phyloP scores from a whole-genome alignment of 352 stramenopile species.

The Globisporangium barbulae region DNA sequence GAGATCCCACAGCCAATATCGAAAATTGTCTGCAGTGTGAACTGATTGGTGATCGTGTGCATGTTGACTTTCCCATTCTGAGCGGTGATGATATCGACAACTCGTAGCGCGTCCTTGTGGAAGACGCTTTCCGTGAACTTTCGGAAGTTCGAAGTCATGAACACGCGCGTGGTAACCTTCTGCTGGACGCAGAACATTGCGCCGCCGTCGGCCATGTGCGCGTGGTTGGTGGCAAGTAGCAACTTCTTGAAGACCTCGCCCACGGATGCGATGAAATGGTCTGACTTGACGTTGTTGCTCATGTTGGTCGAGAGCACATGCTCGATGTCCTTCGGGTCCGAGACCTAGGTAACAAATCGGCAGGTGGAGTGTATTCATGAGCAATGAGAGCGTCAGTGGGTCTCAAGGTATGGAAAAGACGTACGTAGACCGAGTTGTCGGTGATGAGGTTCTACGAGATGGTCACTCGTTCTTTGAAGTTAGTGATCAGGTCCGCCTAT shows the following conservation, averaged over 20 bases:
- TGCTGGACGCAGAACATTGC: constrained; percentile 62
- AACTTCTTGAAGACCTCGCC: constrained; percentile 59
- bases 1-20: constrained; percentile 50
- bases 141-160: constrained; percentile 65
- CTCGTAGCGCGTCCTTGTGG: constrained; percentile 30
- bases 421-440: not conserved
- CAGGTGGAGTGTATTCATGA: too few species aligned
- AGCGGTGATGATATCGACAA: constrained; percentile 17
- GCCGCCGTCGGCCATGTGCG: constrained; percentile 44
- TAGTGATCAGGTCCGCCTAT: constrained; percentile 34
- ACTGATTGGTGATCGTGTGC: constrained; percentile 41
- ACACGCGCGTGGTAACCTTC: constrained; percentile 85
- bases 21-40: constrained; percentile 50
- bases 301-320: constrained; percentile 27
- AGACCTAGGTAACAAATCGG: constrained; percentile 22
- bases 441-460: too few species aligned
- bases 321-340: constrained; percentile 49
- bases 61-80: constrained; percentile 30
- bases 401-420: too few species aligned
- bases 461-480: constrained; percentile 48
- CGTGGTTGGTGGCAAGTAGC: constrained; percentile 65
- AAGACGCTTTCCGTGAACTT: constrained; percentile 45
- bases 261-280: constrained; percentile 19
- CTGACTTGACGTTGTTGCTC: too few species aligned
- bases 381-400: too few species aligned